These are phyloP conservation scores for Lecanosticta acicola DNA, from an alignment of 2,329 filamentous ascomycete genomes.

Conservation along the genomic window DNA sequence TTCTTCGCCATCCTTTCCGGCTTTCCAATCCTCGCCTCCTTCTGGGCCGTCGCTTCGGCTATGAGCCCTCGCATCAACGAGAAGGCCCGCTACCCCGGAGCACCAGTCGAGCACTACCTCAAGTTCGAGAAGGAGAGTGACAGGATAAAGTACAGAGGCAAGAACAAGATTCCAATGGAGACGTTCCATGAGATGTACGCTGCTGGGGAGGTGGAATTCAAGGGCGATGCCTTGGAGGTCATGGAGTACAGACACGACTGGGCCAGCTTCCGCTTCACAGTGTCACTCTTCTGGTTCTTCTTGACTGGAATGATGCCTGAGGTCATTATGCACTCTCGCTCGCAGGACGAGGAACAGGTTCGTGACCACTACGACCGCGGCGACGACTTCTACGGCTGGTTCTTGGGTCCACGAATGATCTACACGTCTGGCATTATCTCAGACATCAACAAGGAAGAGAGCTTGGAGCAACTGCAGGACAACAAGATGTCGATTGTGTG, in stretches of 20 bases:
- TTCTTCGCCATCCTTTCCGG: constrained; percentile 77
- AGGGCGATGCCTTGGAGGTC: constrained; percentile 81
- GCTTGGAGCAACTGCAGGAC: constrained; percentile 90
- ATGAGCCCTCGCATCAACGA: constrained; percentile 87
- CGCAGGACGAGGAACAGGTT: constrained; percentile 96
- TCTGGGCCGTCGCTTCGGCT: constrained; percentile 75
- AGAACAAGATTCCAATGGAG: constrained; percentile 79
- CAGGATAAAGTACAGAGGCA: constrained; percentile 64
- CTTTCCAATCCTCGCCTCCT: constrained; percentile 71
- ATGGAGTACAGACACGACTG: constrained; percentile 96
- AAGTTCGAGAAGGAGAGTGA: constrained; percentile 64
- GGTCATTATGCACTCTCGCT: constrained; percentile 84
- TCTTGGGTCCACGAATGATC: constrained; percentile 96
- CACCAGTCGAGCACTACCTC: constrained; percentile 84
- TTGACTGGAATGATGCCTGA: constrained; percentile 82
- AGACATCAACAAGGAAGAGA: constrained; percentile 80
- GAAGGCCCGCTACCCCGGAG: constrained; percentile 80
- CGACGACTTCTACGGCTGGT: constrained; percentile 98
- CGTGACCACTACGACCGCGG: constrained; percentile 96
- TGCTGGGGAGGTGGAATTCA: constrained; percentile 89
- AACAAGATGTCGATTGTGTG: constrained; percentile 95
- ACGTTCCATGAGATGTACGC: constrained; percentile 99
- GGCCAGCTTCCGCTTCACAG: constrained; percentile 89
- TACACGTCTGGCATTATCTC: constrained; percentile 95
- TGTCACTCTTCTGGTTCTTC: constrained; percentile 80